Evolutionary conservation across 2,329 filamentous ascomycete species (phyloP), one percentile per base, ranked within the genome.

Genomic region (Juglanconis oblonga): DNA sequence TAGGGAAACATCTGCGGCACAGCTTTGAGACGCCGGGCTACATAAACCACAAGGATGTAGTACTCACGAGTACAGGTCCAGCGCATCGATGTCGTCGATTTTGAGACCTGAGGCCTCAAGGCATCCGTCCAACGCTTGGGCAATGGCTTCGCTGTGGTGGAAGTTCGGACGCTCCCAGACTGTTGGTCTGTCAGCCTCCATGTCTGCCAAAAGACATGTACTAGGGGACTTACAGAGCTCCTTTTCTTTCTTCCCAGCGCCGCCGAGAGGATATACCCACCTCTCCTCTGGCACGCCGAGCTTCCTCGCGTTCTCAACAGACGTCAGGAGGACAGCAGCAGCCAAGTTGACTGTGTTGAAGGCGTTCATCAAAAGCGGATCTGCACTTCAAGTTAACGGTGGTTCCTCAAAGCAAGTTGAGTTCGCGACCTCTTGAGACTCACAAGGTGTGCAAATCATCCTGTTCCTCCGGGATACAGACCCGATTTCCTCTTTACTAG

Each of bases 401-500:
- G 4, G 35, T 13, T 6, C 10, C 17, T 14, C 7, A 3, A 33
- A n/a, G n/a, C 6, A 3, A 50, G 32, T 49, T 36, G 35, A 11
- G 8, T 3, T 11, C 4, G 10, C n/a, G 8, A 17, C 10, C n/a
- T 8, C 31, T 35, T 5, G 10, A 8, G 10, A 71, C 80, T 57
- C 70, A 88, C 86, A 90, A 13, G 87, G 87, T 52, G 79, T 82
- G 67, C 85, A 89, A 57, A 90, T 89, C 81, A 89, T 87, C 17
- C 87, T 75, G 65, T 89, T 90, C 64, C 75, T 81, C 67, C 77
- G 77, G 0, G 77, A 77, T 2, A 86, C 74, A 0, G 75, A 81
- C 1, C 77, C 79, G 64, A 90, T 88, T 0, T 69, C 72, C 24
- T 82, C 70, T n/a, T 77, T 74, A 0, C 76, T 79, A 45, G 79